phyloP scores from a whole-genome alignment of 2,329 filamentous ascomycete species.

The Exophiala mesophila region DNA sequence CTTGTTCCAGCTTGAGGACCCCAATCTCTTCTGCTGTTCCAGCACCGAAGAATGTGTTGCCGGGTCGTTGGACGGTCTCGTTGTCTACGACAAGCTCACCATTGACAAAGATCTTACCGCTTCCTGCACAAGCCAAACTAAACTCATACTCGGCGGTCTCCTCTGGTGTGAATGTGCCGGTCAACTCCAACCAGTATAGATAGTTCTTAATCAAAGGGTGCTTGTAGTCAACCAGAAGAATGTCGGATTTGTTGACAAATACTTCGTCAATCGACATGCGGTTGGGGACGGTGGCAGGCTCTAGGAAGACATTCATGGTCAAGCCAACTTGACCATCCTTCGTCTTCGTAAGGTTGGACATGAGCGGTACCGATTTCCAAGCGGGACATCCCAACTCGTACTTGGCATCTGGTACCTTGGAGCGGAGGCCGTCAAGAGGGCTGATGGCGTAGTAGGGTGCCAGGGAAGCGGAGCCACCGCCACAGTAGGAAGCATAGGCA shows the following conservation, averaged over 20 bases:
- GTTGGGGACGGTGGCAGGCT: conserved; percentile 46
- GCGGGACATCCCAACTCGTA: conserved; percentile 61
- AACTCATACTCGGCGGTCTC: conserved; percentile 60
- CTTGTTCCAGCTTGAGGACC: conserved; percentile 53
- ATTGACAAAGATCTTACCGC: conserved; percentile 61
- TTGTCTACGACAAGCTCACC: conserved; percentile 62
- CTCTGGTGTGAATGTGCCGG: conserved; percentile 56
- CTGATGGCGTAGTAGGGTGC: conserved; percentile 42
- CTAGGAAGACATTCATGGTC: conserved; percentile 58
- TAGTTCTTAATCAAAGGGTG: conserved; percentile 46
- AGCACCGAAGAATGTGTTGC: conserved; percentile 61
- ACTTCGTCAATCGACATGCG: conserved; percentile 51
- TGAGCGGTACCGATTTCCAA: conserved; percentile 58
- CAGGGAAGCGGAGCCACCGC: conserved; percentile 60
- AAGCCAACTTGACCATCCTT: conserved; percentile 53
- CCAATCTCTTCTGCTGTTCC: conserved; percentile 62
- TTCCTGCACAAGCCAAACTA: conserved; percentile 61
- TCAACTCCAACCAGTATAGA: conserved; percentile 58
- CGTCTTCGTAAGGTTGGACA: conserved; percentile 51
- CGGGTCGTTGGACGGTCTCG: conserved; percentile 57
- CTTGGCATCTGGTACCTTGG: conserved; percentile 34
- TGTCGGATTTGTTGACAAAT: conserved; percentile 39
- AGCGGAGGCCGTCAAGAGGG: conserved; percentile 41
- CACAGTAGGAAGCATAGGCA: conserved; percentile 47
- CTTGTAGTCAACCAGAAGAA: conserved; percentile 52